phyloP scores from a whole-genome alignment of 257 asterid species.

The Solanum virginianum region DNA sequence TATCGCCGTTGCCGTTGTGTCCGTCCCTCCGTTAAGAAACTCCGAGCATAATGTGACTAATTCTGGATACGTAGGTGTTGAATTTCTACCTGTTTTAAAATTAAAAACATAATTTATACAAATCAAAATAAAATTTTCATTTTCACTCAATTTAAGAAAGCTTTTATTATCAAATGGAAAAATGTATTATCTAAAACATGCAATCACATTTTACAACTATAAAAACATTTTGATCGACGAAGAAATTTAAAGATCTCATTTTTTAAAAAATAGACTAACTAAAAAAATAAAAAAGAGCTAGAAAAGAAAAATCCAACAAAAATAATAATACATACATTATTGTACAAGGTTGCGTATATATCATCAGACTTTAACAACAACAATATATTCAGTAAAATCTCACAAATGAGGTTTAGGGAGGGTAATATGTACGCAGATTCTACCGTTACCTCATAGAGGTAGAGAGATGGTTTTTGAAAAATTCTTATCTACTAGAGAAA shows the following conservation, averaged over 20 bases:
- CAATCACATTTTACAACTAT: neutral
- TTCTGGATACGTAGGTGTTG: constrained; percentile 48
- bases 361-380: neutral
- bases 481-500: neutral
- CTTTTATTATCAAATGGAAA: neutral
- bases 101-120: neutral
- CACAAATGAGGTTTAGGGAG: fast-evolving
- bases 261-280: neutral
- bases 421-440: neutral
- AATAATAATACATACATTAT: too few species aligned
- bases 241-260: neutral
- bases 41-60: constrained; percentile 76
- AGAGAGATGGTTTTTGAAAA: neutral
- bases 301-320: too few species aligned
- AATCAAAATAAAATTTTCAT: neutral
- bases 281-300: neutral
- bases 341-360: too few species aligned
- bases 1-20: constrained; percentile 80
- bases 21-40: constrained; percentile 86
- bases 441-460: neutral
- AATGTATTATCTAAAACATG: neutral
- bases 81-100: constrained; percentile 22
- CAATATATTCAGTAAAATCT: neutral
- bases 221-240: neutral
- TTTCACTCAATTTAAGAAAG: neutral